phyloP scores from a whole-genome alignment of 176 grass and related monocot species.

The Alloteropsis semialata region DNA sequence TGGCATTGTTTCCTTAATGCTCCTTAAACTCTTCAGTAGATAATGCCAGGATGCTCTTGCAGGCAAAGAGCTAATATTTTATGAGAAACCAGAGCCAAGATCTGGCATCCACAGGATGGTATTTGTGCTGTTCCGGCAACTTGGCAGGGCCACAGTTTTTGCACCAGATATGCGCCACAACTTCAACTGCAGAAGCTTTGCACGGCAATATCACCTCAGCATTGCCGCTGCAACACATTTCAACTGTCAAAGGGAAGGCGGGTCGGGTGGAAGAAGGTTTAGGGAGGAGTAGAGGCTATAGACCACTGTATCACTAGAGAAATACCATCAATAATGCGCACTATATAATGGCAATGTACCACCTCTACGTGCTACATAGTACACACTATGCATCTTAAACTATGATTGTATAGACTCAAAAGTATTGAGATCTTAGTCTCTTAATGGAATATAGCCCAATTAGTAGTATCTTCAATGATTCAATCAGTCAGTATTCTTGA shows the following conservation, averaged over 20 bases:
- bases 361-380: constrained; percentile 19
- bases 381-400: background rate
- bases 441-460: constrained; percentile 14
- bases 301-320: background rate
- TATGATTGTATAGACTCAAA: background rate
- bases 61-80: constrained; percentile 55
- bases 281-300: background rate
- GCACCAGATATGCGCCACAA: constrained; percentile 56
- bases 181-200: constrained; percentile 57
- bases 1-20: background rate
- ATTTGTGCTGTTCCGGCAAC: constrained; percentile 60
- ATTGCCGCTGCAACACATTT: constrained; percentile 56
- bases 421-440: constrained; percentile 4
- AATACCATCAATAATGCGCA: constrained; percentile 27
- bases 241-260: constrained; percentile 77
- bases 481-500: background rate
- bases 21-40: constrained; percentile 9
- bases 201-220: constrained; percentile 57
- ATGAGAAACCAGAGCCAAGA: constrained; percentile 66
- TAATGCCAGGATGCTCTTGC: constrained; percentile 12
- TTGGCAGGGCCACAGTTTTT: constrained; percentile 51
- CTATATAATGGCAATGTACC: constrained; percentile 4
- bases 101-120: constrained; percentile 79
- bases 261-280: constrained; percentile 63
- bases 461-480: background rate